Base-by-base conservation (phyloP, 2,329 filamentous ascomycete species). In the Didymella lethalis region DNA sequence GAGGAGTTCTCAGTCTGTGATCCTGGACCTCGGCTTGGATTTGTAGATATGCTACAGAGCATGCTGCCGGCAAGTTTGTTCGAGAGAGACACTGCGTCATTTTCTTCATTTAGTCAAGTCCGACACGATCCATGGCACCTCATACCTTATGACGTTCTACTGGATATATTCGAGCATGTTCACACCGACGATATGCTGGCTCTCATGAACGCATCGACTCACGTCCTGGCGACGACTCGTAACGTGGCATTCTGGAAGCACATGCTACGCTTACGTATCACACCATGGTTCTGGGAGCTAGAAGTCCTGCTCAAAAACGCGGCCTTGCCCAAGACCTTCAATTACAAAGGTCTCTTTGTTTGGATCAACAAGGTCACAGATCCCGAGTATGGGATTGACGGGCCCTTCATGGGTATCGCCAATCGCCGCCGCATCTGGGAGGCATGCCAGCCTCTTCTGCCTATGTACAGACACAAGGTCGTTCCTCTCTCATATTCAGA, bases 371-470 rank as follows among this genome's bases (percentile, higher is more conserved):
- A 41, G 26, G 23, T 55, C 10, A 71, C 72, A 2, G 55, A 20
- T 7, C 61, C 68, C 14, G 54, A 48, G 3, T 54, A 59, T 14
- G 68, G 66, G 3, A 64, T 71, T 55, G 54, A 51, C 18, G 69
- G 68, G 1, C 63, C 66, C 3, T 66, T 74, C 8, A 67, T 73
- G 65, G 62, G 63, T 8, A 61, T 76, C 47, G 73, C 74, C 20
- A 77, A 76, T 51, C 70, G 74, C 14, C 60, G 70, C 16, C 67
- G 73, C 20, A 75, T 76, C 11, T 76, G 73, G 72, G 40, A 46
- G 2, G 62, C 49, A 6, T 62, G 54, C 26, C 34, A 59, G 18
- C 41, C 48, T 3, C 45, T 65, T 8, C 56, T 50, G 5, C 46
- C 61, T 11, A 10, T 54, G 14, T 62, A 59, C 28, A 48, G n/a